Conservation (phyloP, 2,329 filamentous ascomycete species). For the Aspergillus pseudonomiae region DNA sequence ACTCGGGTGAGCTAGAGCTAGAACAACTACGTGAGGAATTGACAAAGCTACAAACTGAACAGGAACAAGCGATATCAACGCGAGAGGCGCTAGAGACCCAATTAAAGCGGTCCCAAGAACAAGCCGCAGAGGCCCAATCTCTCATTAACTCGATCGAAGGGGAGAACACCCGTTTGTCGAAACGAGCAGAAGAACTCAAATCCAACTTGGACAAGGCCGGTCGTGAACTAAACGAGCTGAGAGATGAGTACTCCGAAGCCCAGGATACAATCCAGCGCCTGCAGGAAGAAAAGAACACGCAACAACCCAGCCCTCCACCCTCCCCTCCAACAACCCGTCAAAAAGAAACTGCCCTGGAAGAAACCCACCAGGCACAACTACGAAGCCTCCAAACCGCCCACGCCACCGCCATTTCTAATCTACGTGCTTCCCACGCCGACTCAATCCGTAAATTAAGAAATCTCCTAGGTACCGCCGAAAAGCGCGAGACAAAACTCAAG, state of each 20-base stretch:
- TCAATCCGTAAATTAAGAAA: conserved; percentile 40
- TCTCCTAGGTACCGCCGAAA: conserved; percentile 36
- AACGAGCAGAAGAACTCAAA: conserved; percentile 38
- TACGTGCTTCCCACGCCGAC: conserved; percentile 42
- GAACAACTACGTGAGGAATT: conserved; percentile 33
- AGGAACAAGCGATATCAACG: conserved; percentile 31
- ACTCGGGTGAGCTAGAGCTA: conserved; percentile 22
- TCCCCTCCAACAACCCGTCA: conserved; percentile 28
- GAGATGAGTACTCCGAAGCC: conserved; percentile 36
- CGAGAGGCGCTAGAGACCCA: conserved; percentile 39
- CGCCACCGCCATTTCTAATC: conserved; percentile 38
- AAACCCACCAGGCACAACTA: conserved; percentile 40
- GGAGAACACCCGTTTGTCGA: conserved; percentile 42
- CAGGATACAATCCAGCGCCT: conserved; percentile 35
- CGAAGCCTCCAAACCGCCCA: conserved; percentile 42
- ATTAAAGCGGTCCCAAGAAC: conserved; percentile 38
- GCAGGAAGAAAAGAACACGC: conserved; percentile 29
- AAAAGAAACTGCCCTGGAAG: conserved; percentile 28
- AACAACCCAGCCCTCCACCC: conserved; percentile 36
- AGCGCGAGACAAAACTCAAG: conserved; percentile 38
- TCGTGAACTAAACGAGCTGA: conserved; percentile 32
- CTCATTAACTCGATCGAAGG: conserved; percentile 42
- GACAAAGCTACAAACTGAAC: conserved; percentile 32
- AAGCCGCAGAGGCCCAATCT: conserved; percentile 39
- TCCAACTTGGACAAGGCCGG: conserved; percentile 35